phyloP scores from a whole-genome alignment of 2,329 filamentous ascomycete genomes.

The Exserohilum rostratum region DNA sequence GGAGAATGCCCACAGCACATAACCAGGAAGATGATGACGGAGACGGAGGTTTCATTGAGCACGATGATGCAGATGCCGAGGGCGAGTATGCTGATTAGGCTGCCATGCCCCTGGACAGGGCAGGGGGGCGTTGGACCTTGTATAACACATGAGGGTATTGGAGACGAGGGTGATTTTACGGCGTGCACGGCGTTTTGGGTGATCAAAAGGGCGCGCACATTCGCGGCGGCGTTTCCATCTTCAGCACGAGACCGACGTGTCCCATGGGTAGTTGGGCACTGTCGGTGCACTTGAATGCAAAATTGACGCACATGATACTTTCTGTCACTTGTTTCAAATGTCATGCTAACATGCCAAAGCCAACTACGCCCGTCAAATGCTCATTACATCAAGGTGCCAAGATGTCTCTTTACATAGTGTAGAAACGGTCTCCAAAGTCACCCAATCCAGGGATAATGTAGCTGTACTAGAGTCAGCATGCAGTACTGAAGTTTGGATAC shows the following conservation, averaged over 20 bases:
- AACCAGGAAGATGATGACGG: slow-evolving; percentile 33
- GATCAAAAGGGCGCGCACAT: slow-evolving; percentile 21
- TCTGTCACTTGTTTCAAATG: background rate
- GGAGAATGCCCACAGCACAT: slow-evolving; percentile 28
- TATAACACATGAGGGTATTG: slow-evolving; percentile 19
- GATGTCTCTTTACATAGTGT: slow-evolving; percentile 70
- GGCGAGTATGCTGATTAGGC: slow-evolving; percentile 42
- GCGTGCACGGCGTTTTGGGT: slow-evolving; percentile 35
- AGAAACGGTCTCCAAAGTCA: slow-evolving; percentile 95
- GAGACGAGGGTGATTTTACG: slow-evolving; percentile 9
- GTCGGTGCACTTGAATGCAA: background rate
- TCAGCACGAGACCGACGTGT: slow-evolving; percentile 1
- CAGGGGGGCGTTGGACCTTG: slow-evolving; percentile 11
- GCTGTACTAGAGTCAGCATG: slow-evolving; percentile 54
- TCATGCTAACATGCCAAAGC: slow-evolving; percentile 14
- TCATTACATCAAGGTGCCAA: slow-evolving; percentile 3
- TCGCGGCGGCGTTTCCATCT: slow-evolving; percentile 11
- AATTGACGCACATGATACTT: background rate
- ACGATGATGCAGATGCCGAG: slow-evolving; percentile 49
- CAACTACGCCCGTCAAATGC: slow-evolving; percentile 15
- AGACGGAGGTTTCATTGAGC: slow-evolving; percentile 46
- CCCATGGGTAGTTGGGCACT: slow-evolving; percentile 1
- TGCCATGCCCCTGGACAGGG: background rate
- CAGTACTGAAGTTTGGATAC: too few species aligned
- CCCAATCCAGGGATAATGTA: slow-evolving; percentile 94